A percentile compares a stretch with the other conserved stretches of the same genome.
phyloP scores from a whole-genome alignment of 2,329 filamentous ascomycete genomes.

The Fusarium brachygibbosum region DNA sequence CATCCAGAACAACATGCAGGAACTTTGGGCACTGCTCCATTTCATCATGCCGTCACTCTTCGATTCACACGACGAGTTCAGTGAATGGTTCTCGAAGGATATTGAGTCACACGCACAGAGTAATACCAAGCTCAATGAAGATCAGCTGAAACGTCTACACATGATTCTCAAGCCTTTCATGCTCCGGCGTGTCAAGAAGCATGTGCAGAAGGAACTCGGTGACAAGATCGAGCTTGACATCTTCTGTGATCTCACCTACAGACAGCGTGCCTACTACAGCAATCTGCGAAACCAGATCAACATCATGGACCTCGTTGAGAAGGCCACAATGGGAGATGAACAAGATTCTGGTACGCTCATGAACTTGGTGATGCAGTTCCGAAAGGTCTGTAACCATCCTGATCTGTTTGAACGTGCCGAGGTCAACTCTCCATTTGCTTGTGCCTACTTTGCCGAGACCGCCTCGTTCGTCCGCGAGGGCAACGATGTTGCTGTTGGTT shows the following conservation, averaged over 20 bases:
- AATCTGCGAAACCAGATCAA: conserved; percentile 97
- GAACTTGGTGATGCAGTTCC: conserved; percentile 99
- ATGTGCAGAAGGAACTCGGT: conserved; percentile 97
- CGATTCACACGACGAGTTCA: conserved; percentile 92
- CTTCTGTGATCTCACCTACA: conserved; percentile 96
- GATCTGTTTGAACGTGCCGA: conserved; percentile 97
- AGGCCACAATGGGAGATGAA: conserved; percentile 93
- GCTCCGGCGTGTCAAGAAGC: conserved; percentile 99
- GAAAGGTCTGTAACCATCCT: conserved; percentile 98
- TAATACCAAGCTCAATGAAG: conserved; percentile 99
- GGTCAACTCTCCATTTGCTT: conserved; percentile 86
- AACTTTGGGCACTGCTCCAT: conserved; percentile 96
- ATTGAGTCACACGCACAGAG: conserved; percentile 99
- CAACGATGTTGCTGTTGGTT: conserved; percentile 80
- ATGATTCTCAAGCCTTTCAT: conserved; percentile 99
- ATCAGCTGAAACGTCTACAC: conserved; percentile 94
- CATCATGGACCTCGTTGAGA: conserved; percentile 98
- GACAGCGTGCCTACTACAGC: conserved; percentile 92
- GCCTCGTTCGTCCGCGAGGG: conserved; percentile 95
- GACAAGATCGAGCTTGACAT: conserved; percentile 98
- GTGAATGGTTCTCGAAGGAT: conserved; percentile 94
- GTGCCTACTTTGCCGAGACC: conserved; percentile 92
- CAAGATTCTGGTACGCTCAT: conserved; percentile 95
- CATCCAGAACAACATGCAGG: conserved; percentile 99
- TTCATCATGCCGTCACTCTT: conserved; percentile 99